Evolutionary conservation across 2,329 filamentous ascomycete genomes (phyloP).

Genomic region (Monilinia fructigena): DNA sequence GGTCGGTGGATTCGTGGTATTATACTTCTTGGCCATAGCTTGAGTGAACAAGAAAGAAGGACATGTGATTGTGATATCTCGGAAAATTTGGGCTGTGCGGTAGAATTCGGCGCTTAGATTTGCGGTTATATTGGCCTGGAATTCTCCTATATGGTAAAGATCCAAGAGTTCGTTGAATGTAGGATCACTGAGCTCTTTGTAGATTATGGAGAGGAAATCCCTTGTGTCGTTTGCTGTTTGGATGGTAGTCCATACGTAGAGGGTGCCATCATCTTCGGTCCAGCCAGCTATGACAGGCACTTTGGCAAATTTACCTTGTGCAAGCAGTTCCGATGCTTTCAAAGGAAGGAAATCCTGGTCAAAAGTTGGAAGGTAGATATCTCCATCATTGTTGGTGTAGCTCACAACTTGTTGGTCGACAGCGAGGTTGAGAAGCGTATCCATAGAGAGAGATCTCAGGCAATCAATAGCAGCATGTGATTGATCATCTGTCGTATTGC

Average conservation of each 20-base stretch:
- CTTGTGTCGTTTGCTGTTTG: conserved; percentile 43
- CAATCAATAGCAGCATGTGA: conserved; percentile 47
- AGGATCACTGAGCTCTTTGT: conserved; percentile 41
- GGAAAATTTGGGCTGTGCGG: conserved; percentile 49
- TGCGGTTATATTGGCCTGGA: conserved; percentile 42
- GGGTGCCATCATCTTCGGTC: conserved; percentile 47
- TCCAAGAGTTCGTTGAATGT: conserved; percentile 45
- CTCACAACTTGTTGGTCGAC: conserved; percentile 43
- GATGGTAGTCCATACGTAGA: conserved; percentile 45
- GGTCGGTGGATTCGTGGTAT: conserved; percentile 41
- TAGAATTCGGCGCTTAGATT: conserved; percentile 50
- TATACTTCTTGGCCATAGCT: conserved; percentile 40
- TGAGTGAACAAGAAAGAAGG: conserved; percentile 47
- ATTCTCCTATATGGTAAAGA: conserved; percentile 52
- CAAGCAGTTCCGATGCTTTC: conserved; percentile 45
- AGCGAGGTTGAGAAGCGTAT: conserved; percentile 46
- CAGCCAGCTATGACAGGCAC: conserved; percentile 46
- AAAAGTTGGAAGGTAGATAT: conserved; percentile 51
- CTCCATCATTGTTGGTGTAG: conserved; percentile 50
- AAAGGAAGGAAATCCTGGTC: conserved; percentile 52
- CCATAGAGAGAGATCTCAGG: conserved; percentile 46
- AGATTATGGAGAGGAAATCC: conserved; percentile 44
- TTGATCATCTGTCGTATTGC: conserved; percentile 45
- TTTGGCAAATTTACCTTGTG: conserved; percentile 45
- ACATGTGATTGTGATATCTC: conserved; percentile 54